Conservation (phyloP, 2,329 filamentous ascomycete genomes). For the Diplodia mutila region DNA sequence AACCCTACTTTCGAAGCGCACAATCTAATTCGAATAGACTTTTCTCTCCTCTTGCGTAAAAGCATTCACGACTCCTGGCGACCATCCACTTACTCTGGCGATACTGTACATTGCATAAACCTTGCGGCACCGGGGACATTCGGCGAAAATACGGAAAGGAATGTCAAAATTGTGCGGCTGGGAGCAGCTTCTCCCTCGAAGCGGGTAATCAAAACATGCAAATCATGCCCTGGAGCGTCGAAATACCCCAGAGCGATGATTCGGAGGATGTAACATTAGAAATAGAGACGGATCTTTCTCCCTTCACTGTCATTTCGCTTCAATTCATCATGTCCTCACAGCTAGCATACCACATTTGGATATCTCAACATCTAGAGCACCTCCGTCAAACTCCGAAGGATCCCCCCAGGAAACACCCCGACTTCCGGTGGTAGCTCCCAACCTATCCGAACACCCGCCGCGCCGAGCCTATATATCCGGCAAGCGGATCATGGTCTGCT, state of each 20-base stretch:
- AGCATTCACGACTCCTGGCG: background rate
- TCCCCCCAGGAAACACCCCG: background rate
- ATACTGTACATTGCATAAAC: conserved; percentile 13
- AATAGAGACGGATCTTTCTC: conserved; percentile 21
- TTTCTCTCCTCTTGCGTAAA: conserved; percentile 20
- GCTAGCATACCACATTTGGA: background rate
- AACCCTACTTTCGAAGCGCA: background rate
- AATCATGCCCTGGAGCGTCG: background rate
- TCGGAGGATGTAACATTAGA: conserved; percentile 15
- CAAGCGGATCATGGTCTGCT: conserved; percentile 43
- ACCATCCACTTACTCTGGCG: background rate
- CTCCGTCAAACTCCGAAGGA: background rate
- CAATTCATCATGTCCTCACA: background rate
- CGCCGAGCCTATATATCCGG: conserved; percentile 39
- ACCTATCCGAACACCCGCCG: background rate
- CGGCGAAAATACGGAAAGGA: background rate
- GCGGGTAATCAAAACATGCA: background rate
- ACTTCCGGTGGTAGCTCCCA: background rate
- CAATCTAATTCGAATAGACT: background rate
- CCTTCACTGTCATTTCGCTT: background rate
- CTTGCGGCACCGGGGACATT: background rate
- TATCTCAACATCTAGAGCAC: conserved; percentile 3
- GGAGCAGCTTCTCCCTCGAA: background rate
- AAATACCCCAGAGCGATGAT: conserved; percentile 5
- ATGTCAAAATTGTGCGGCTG: background rate